A percentile compares a stretch with the other conserved stretches of the same genome.
Evolutionary conservation across 202 grass and related monocot species (phyloP).

Genomic region (Setaria italica): DNA sequence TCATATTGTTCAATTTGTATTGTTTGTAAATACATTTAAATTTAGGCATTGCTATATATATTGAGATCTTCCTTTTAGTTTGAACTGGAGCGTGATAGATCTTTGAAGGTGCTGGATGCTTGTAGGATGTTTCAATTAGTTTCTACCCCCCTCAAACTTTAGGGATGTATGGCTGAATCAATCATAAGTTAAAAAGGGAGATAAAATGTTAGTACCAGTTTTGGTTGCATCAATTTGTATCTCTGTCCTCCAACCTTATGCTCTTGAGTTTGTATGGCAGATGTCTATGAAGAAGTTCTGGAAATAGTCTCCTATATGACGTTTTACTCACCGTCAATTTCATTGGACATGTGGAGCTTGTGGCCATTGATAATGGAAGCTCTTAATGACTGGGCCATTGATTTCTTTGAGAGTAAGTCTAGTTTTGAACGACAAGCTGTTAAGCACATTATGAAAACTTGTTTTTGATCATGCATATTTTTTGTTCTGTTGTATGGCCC

Average conservation of each 20-base stretch:
- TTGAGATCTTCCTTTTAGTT: background rate
- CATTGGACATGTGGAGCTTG: conserved; percentile 89
- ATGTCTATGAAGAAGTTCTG: conserved; percentile 96
- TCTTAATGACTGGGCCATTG: conserved; percentile 87
- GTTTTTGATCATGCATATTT: too few relatives aligned
- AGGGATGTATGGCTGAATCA: background rate
- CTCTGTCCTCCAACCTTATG: conserved; percentile 20
- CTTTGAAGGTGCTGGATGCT: background rate
- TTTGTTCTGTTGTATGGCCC: too few relatives aligned
- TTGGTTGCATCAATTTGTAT: conserved; percentile 28
- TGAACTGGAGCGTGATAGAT: background rate
- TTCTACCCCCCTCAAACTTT: background rate
- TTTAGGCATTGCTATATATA: background rate
- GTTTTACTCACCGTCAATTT: conserved; percentile 87
- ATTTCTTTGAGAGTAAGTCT: conserved; percentile 92
- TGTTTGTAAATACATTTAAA: conserved; percentile 19
- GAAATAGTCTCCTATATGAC: conserved; percentile 95
- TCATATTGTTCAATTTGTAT: background rate
- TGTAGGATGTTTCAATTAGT: background rate
- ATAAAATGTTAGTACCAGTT: background rate
- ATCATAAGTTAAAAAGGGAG: background rate
- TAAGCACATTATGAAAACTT: background rate
- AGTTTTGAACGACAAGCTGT: conserved; percentile 13
- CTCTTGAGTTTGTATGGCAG: conserved; percentile 45
- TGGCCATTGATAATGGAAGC: conserved; percentile 90